Evolutionary conservation across 1,284 basidiomycete species (phyloP), one percentile per base, ranked within the genome.

Genomic region (Laetiporus sulphureus): DNA sequence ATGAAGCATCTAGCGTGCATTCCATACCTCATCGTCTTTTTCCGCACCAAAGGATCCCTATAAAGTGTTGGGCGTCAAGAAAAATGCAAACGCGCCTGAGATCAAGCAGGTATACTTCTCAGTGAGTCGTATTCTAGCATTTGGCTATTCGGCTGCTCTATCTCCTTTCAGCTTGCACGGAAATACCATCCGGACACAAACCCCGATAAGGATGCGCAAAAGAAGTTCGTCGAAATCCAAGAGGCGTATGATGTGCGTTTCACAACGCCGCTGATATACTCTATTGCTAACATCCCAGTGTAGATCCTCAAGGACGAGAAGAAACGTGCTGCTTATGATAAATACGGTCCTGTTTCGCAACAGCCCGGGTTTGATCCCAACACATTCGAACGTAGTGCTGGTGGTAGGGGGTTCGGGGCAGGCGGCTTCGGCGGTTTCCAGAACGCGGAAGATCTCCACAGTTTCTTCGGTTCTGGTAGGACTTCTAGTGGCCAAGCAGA

Each of bases 171-270:
- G 90, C 84, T 99, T 50, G 96, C 96, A 22, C 89, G 96, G 48
- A 96, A 98, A 72, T 97, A 84, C 60, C 96, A 99, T 65, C 96
- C 96, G 0, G 96, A 99, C 59, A 93, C 93, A 16, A 97, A 93
- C 67, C 90, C 93, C 46, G 93, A 97, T 61, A 85, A 89, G 55
- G 75, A 75, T 36, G 91, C 95, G 0, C 87, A 91, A 56, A 90
- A 91, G 49, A 90, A 90, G 60, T 99, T 99, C 63, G 78, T 95
- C 23, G 94, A 99, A 63, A 97, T 99, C 45, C 96, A 99, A 64
- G 77, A 83, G 53, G 96, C 96, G 8, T 99, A 98, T 67, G 96
- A 99, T 64, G 91, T 96, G 55, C 55, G 87, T 67, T 27, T 40
- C 38, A 21, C 36, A 18, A 48, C 22, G 32, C 35, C 20, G 40